Conservation (phyloP, 306 rosid genomes). For the Vachellia pachyceras region DNA sequence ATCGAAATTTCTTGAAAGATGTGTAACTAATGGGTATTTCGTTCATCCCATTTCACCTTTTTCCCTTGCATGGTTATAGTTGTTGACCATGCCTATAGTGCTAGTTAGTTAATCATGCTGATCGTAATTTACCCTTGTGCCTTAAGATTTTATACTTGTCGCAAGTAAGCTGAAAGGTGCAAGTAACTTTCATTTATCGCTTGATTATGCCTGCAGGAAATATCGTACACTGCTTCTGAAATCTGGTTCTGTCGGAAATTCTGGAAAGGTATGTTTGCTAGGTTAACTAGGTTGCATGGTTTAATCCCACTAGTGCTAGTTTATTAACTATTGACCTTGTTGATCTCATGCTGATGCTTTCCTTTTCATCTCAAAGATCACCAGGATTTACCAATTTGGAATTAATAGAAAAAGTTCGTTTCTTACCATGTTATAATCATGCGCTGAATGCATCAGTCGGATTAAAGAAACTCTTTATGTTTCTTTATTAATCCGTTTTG, state of each 20-base stretch:
- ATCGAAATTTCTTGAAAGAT: constrained; percentile 83
- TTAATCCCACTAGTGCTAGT: not conserved
- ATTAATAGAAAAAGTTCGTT: constrained; percentile 4
- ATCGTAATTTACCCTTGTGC: constrained; percentile 6
- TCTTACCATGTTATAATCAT: not conserved
- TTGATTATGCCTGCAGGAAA: constrained; percentile 64
- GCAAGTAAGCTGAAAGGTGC: constrained; percentile 30
- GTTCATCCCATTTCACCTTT: constrained; percentile 14
- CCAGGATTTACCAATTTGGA: not conserved
- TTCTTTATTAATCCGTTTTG: not conserved
- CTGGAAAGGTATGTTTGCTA: constrained; percentile 58
- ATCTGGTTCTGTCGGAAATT: constrained; percentile 48
- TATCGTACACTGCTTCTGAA: constrained; percentile 77
- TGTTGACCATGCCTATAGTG: not conserved
- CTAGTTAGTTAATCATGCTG: constrained; percentile 10
- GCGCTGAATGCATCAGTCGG: not conserved
- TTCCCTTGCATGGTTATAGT: constrained; percentile 25
- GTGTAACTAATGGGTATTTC: constrained; percentile 79
- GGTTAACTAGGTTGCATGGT: constrained; percentile 4
- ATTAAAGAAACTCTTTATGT: not conserved
- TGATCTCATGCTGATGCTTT: constrained; percentile 20
- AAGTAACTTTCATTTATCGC: not conserved
- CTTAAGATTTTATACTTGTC: constrained; percentile 9
- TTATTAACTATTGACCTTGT: not conserved
- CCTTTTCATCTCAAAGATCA: constrained; percentile 24